These are phyloP conservation scores for Bocquillonia castaneifolia DNA, from an alignment of 441 rosid species.

Conservation along the genomic window DNA sequence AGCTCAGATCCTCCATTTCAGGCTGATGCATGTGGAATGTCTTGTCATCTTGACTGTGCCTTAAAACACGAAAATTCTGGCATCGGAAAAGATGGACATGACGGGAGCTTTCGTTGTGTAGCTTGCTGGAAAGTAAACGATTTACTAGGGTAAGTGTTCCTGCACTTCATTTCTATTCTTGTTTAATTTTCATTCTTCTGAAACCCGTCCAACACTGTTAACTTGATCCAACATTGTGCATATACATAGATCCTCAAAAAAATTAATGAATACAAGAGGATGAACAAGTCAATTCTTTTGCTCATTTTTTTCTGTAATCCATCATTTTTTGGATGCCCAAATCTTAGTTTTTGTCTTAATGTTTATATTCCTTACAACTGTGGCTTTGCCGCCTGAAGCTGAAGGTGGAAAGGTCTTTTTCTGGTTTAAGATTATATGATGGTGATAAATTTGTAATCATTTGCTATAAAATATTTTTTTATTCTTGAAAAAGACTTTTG, in stretches of 20 bases:
- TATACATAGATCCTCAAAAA: background rate
- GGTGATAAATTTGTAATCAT: background rate
- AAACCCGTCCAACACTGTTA: background rate
- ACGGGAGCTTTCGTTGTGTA: conserved; percentile 69
- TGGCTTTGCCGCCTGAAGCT: background rate
- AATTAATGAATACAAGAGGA: no score
- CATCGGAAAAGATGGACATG: conserved; percentile 55
- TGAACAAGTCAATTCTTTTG: background rate
- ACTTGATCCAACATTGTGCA: background rate
- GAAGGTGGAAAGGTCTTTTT: background rate
- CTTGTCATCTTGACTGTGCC: conserved; percentile 89
- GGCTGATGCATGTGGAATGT: conserved; percentile 77
- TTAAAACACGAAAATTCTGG: conserved; percentile 61
- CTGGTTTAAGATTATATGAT: background rate
- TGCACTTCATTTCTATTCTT: conserved; percentile 1
- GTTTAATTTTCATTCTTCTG: background rate
- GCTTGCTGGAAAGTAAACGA: conserved; percentile 80
- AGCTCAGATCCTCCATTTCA: conserved; percentile 59
- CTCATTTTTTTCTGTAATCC: background rate
- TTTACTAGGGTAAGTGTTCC: conserved; percentile 62
- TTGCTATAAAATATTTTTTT: no score
- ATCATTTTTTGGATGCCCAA: background rate
- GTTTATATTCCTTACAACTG: background rate
- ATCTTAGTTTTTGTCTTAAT: background rate
- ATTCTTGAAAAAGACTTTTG: no score